Conservation (phyloP, 177 flowering plant species). For the Tripterygium wilfordii region DNA sequence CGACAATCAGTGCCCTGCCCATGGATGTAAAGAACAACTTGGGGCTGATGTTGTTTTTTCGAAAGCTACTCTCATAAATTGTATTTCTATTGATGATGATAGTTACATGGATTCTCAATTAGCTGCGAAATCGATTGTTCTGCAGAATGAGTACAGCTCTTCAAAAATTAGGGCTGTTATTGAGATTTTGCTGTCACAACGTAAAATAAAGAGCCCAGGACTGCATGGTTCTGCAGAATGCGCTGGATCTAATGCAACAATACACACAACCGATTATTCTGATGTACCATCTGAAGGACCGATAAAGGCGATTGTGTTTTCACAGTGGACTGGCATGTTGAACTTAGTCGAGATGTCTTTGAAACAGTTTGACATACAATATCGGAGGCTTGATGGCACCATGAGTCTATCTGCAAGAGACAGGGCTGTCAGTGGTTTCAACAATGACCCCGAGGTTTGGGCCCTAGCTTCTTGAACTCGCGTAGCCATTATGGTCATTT, state of each 20-base stretch:
- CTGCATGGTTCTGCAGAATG: conserved; percentile 13
- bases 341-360: conserved; percentile 69
- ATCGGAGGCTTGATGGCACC: conserved; percentile 89
- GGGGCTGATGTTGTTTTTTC: conserved; percentile 66
- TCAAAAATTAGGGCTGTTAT: conserved; percentile 78
- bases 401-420: conserved; percentile 79
- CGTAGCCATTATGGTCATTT: too few species aligned
- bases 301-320: conserved; percentile 78
- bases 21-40: conserved; percentile 64
- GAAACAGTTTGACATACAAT: conserved; percentile 36
- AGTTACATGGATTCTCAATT: conserved; percentile 19
- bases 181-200: conserved; percentile 49
- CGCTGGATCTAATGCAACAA: too few species aligned
- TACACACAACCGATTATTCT: conserved; percentile 8
- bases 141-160: conserved; percentile 41
- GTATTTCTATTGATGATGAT: conserved; percentile 34
- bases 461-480: background rate
- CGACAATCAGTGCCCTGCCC: conserved; percentile 73
- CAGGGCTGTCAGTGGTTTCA: conserved; percentile 81
- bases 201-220: conserved; percentile 21
- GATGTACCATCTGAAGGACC: conserved; percentile 30
- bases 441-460: conserved; percentile 76
- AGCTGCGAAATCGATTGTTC: conserved; percentile 28
- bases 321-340: conserved; percentile 98
- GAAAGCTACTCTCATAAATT: conserved; percentile 50